Evolutionary conservation across 495 filamentous ascomycete species (phyloP), one percentile per base, ranked within the genome.

Genomic region (Durotheca rogersii): DNA sequence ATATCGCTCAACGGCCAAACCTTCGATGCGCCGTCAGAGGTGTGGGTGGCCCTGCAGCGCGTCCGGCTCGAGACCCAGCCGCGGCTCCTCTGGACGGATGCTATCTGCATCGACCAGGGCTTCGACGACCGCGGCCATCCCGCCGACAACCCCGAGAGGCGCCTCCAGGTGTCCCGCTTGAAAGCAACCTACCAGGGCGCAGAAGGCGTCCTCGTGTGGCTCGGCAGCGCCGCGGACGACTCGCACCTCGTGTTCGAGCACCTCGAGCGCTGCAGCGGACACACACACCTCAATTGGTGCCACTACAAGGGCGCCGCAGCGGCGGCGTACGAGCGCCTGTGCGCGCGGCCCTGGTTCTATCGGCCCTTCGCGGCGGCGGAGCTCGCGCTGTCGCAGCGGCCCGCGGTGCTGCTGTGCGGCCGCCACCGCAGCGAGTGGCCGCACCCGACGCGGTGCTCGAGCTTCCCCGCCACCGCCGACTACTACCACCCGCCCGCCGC

Each of bases 211-310:
- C 39, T 55, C 21, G 45, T 34, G 12, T 55, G 52, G 52, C 33
- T 55, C 16, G 52, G 52, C 12, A 7, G 20, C 3, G 18, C 39
- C 10, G 39, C 42, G 39, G 14, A 55, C 15, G 38, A 55, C 3
- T 55, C 45, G 1, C 39, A 55, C 9, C 52, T 49, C 9, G 44
- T 55, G 23, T 55, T 55, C 11, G 52, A 55, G 10, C 44, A 40
- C 21, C 52, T 55, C n/a, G 44, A 55, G 12, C 38, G 11, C 4
- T 49, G 52, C 7, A 38, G 45, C 17, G 14, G n/a, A 10, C 39
- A 49, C 14, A 39, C 12, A 5, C 45, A 55, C 18, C 14, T 55
- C 7, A 55, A 55, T 20, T 55, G 52, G 52, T 39, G 32, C 16
- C 33, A 37, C 11, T 55, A 55, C 23, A 6, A 27, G 4, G 52